A percentile compares a stretch with the other conserved stretches of the same genome.
Conservation (phyloP, 2,329 filamentous ascomycete genomes). For the Bipolaris oryzae region DNA sequence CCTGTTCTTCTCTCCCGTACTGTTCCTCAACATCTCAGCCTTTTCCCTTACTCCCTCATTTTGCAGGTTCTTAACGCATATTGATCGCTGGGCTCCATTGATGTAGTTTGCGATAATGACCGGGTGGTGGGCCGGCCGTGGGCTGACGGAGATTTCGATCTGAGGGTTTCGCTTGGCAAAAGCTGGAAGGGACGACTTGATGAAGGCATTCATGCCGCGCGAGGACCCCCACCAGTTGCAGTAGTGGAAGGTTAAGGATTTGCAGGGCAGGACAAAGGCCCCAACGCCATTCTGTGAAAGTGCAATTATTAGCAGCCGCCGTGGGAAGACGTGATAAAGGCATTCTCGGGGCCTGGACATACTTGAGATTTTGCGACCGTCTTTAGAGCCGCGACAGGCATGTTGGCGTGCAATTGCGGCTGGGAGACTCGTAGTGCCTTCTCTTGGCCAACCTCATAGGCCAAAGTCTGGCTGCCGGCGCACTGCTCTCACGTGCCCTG, state of each 20-base stretch:
- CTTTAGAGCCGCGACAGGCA: conserved; percentile 58
- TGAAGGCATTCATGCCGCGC: conserved; percentile 89
- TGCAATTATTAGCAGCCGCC: conserved; percentile 14
- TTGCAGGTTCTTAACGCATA: conserved; percentile 88
- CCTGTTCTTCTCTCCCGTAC: conserved; percentile 75
- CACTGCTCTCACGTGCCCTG: conserved; percentile 35
- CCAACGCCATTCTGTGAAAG: conserved; percentile 84
- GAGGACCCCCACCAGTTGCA: conserved; percentile 96
- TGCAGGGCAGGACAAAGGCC: conserved; percentile 97
- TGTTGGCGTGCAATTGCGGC: conserved; percentile 38
- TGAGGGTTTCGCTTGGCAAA: conserved; percentile 84
- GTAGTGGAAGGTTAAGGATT: conserved; percentile 93
- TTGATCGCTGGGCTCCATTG: conserved; percentile 82
- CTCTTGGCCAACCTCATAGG: conserved; percentile 3
- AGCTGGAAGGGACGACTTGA: conserved; percentile 73
- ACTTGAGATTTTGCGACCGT: conserved; percentile 64
- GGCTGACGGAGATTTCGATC: conserved; percentile 90
- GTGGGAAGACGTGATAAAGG: neutral
- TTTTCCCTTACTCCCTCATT: conserved; percentile 82
- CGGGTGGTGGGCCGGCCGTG: conserved; percentile 87
- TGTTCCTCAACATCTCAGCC: conserved; percentile 72
- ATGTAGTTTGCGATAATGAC: conserved; percentile 90
- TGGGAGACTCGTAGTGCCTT: conserved; percentile 7
- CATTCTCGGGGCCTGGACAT: conserved; percentile 29
- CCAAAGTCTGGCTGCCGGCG: conserved; percentile 24